These are phyloP conservation scores for Aspergillus hortae DNA, from an alignment of 2,329 filamentous ascomycete genomes.

Conservation along the genomic window DNA sequence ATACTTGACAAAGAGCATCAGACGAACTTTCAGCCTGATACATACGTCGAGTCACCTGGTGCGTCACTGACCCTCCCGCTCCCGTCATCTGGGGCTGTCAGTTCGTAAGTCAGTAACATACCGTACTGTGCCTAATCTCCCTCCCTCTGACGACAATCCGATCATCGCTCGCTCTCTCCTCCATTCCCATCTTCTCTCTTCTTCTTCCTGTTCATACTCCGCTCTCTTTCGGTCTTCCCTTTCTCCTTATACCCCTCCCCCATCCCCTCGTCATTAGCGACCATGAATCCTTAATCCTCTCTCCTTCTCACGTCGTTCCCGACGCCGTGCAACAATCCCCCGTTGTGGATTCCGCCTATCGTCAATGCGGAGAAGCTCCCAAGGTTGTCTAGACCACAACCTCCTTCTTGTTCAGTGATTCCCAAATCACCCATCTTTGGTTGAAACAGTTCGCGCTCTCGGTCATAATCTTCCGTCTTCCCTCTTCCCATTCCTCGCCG, in stretches of 20 bases:
- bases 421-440: not conserved
- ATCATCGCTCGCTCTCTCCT: constrained; percentile 4
- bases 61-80: constrained; percentile 36
- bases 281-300: constrained; percentile 21
- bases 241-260: not conserved
- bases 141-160: constrained; percentile 4
- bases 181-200: constrained; percentile 15
- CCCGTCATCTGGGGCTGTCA: constrained; percentile 2
- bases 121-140: constrained; percentile 10
- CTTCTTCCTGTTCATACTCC: constrained; percentile 8
- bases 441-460: constrained; percentile 2
- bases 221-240: constrained; percentile 9
- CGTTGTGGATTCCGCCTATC: constrained; percentile 20
- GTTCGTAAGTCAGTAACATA: not conserved
- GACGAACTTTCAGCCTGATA: constrained; percentile 10
- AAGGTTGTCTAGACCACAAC: constrained; percentile 27
- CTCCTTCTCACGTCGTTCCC: constrained; percentile 23
- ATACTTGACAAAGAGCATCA: no score
- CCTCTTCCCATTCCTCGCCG: not conserved
- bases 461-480: constrained; percentile 2
- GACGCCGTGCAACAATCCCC: constrained; percentile 25
- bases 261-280: constrained; percentile 6
- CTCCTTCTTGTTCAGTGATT: constrained; percentile 21
- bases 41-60: constrained; percentile 39
- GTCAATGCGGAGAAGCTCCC: constrained; percentile 40